These are phyloP conservation scores for Tetraselmis chui DNA, from an alignment of 139 green algal genomes.

Conservation along the genomic window DNA sequence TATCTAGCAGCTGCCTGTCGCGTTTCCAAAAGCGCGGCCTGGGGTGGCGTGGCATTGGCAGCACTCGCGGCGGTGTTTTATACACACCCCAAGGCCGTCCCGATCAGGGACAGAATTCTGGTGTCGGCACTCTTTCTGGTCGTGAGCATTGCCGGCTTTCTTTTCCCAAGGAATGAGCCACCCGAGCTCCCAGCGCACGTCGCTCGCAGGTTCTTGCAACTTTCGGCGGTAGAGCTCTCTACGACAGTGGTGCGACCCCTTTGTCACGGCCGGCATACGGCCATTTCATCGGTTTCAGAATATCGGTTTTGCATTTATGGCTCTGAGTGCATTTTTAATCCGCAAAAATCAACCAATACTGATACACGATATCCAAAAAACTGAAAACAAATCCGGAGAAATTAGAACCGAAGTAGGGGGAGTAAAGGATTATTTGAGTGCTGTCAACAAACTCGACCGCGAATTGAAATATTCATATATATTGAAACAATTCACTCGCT, in stretches of 20 bases:
- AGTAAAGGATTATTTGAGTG: no score
- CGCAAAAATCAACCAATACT: background rate
- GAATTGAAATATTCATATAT: no score
- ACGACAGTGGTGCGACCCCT: background rate
- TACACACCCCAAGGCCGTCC: background rate
- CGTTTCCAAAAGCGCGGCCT: no score
- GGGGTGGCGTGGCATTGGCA: background rate
- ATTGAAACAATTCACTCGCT: no score
- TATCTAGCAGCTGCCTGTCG: no score
- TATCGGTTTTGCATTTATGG: background rate
- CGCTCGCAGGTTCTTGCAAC: background rate
- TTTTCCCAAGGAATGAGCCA: background rate
- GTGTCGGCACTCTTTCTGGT: background rate
- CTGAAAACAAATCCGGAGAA: background rate
- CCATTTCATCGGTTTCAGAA: background rate
- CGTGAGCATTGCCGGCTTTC: background rate
- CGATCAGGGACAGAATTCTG: background rate
- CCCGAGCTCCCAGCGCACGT: background rate
- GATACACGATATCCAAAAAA: background rate
- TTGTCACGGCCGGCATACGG: no score
- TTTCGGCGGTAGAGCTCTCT: background rate
- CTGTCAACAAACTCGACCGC: no score
- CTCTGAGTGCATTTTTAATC: background rate
- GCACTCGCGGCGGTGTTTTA: background rate
- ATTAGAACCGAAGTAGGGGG: background rate